These are phyloP conservation scores for Cordyceps fumosorosea DNA, from an alignment of 2,329 filamentous ascomycete genomes.

Conservation along the genomic window DNA sequence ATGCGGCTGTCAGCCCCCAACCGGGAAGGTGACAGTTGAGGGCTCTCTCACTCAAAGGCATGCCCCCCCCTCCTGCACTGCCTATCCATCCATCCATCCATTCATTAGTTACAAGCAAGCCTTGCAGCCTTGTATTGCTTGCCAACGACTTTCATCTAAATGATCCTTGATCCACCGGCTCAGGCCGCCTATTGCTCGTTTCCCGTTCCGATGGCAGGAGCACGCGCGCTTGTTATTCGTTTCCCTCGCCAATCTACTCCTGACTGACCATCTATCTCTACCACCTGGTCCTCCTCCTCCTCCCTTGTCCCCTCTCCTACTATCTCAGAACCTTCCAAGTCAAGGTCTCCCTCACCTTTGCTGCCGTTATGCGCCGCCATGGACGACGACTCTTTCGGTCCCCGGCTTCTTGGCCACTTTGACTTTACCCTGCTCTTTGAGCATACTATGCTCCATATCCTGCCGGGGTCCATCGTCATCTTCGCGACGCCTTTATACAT, in stretches of 20 bases:
- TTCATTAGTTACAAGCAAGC: background rate
- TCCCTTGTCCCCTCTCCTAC: background rate
- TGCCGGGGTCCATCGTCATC: constrained; percentile 9
- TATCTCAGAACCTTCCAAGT: background rate
- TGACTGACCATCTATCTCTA: background rate
- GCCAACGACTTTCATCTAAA: background rate
- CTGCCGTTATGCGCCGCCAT: background rate
- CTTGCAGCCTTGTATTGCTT: background rate
- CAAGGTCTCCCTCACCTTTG: background rate
- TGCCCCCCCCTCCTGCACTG: too few species aligned
- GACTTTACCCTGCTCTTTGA: constrained; percentile 7
- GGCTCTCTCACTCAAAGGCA: too few species aligned
- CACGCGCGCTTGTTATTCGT: background rate
- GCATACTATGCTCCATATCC: constrained; percentile 3
- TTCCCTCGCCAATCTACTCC: background rate
- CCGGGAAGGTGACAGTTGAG: background rate
- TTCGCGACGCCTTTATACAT: constrained; percentile 8
- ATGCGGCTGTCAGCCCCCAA: background rate
- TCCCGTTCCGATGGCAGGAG: background rate
- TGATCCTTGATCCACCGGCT: background rate
- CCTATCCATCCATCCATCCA: too few species aligned
- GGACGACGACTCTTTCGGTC: constrained; percentile 5
- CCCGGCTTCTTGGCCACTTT: constrained; percentile 2
- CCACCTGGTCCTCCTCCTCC: too few species aligned
- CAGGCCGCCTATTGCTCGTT: background rate